A percentile compares a stretch with the other conserved stretches of the same genome.
phyloP scores from a whole-genome alignment of 78 protist genomes.

The Dictyostelium purpureum region DNA sequence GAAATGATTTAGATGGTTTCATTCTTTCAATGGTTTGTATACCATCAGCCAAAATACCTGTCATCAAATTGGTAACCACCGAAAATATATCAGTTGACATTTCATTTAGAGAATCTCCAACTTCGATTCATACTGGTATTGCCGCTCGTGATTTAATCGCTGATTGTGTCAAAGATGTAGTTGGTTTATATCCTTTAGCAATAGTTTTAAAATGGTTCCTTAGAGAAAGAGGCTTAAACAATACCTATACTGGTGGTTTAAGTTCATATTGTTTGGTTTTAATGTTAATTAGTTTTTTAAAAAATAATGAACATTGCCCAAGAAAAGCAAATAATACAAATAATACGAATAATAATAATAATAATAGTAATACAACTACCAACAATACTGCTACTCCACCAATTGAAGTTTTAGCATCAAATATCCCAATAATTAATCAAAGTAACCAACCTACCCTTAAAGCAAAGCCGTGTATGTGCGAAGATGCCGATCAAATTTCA shows the following conservation, averaged over 20 bases:
- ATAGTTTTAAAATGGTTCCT: constrained; percentile 75
- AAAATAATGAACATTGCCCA: constrained; percentile 81
- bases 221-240: constrained; percentile 70
- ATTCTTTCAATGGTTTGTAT: constrained; percentile 62
- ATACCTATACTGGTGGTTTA: constrained; percentile 73
- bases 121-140: constrained; percentile 63
- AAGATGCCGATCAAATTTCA: constrained; percentile 36
- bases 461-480: constrained; percentile 71
- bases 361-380: not conserved
- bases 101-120: constrained; percentile 63
- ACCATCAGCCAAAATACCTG: constrained; percentile 72
- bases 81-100: constrained; percentile 66
- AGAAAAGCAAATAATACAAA: not conserved
- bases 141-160: constrained; percentile 67
- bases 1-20: constrained; percentile 37
- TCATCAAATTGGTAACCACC: constrained; percentile 63
- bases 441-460: constrained; percentile 45
- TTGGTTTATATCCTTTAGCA: constrained; percentile 66
- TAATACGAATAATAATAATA: not conserved
- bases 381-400: too few relatives aligned
- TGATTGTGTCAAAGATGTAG: constrained; percentile 37
- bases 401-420: not conserved
- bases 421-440: not conserved
- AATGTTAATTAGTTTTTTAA: constrained; percentile 72
- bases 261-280: constrained; percentile 63